phyloP scores from a whole-genome alignment of 2,329 filamentous ascomycete genomes.

The Cytospora paraplurivora region DNA sequence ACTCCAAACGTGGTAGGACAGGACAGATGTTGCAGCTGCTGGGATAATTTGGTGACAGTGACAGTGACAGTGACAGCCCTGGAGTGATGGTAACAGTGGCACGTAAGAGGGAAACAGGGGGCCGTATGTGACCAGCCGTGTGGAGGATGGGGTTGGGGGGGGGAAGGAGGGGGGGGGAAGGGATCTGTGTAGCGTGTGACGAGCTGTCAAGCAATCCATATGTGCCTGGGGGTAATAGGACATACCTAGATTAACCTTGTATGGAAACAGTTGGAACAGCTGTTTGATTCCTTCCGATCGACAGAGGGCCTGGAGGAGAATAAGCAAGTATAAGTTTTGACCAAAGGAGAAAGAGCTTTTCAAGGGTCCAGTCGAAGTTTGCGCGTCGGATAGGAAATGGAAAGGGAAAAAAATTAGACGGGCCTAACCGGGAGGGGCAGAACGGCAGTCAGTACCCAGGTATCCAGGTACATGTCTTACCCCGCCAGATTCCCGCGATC shows the following conservation, averaged over 20 bases:
- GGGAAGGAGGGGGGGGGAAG: background rate
- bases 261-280: background rate
- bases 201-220: conserved; percentile 2
- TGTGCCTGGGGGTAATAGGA: background rate
- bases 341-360: background rate
- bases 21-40: background rate
- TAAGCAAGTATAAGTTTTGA: background rate
- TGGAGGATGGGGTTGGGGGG: too few relatives aligned
- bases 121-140: conserved; percentile 7
- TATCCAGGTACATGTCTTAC: background rate
- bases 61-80: too few relatives aligned
- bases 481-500: too few relatives aligned
- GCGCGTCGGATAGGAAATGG: background rate
- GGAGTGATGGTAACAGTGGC: conserved; percentile 5
- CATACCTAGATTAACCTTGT: background rate
- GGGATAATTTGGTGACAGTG: conserved; percentile 10
- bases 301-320: background rate
- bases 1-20: conserved; percentile 8
- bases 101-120: conserved; percentile 7
- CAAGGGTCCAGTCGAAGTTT: background rate
- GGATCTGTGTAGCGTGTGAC: conserved; percentile 13
- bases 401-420: conserved; percentile 18
- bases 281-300: background rate
- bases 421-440: conserved; percentile 27
- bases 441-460: conserved; percentile 6